Conservation (phyloP, 129 eudicot species). For the Artemisia annua region DNA sequence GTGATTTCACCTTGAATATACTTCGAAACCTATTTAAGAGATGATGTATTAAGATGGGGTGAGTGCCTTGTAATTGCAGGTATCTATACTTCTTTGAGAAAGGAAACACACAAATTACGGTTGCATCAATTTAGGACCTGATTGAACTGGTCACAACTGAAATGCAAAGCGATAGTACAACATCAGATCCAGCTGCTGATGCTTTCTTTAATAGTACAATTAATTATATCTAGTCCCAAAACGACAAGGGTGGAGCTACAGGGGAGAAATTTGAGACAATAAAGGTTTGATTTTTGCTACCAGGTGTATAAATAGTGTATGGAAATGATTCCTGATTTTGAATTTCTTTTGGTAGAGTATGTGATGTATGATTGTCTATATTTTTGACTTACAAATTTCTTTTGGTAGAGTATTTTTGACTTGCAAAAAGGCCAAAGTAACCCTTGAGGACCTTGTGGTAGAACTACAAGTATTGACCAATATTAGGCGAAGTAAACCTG, state of each 20-base stretch:
- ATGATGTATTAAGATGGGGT: background rate
- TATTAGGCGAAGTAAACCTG: no score
- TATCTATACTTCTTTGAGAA: slow-evolving; percentile 95
- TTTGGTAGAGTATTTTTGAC: no score
- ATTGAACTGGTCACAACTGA: slow-evolving; percentile 82
- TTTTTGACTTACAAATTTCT: slow-evolving; percentile 28
- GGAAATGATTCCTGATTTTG: slow-evolving; percentile 17
- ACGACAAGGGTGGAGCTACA: slow-evolving; percentile 93
- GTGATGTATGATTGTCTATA: slow-evolving; percentile 31
- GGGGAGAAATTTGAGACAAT: slow-evolving; percentile 79
- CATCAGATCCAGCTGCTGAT: slow-evolving; percentile 83
- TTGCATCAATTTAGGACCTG: slow-evolving; percentile 73
- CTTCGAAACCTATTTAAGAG: no score
- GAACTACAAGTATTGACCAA: background rate
- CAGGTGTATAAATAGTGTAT: slow-evolving; percentile 22
- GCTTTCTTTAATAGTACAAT: slow-evolving; percentile 86
- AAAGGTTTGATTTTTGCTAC: slow-evolving; percentile 37
- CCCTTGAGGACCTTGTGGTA: background rate
- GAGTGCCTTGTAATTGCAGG: slow-evolving; percentile 47
- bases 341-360: slow-evolving; percentile 12
- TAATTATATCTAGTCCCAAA: slow-evolving; percentile 87
- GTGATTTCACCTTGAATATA: no score
- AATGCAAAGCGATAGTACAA: slow-evolving; percentile 62
- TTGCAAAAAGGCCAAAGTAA: background rate
- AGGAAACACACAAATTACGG: slow-evolving; percentile 83